These are phyloP conservation scores for Schwanniomyces polymorphus DNA, from an alignment of 805 yeast species.

Conservation along the genomic window DNA sequence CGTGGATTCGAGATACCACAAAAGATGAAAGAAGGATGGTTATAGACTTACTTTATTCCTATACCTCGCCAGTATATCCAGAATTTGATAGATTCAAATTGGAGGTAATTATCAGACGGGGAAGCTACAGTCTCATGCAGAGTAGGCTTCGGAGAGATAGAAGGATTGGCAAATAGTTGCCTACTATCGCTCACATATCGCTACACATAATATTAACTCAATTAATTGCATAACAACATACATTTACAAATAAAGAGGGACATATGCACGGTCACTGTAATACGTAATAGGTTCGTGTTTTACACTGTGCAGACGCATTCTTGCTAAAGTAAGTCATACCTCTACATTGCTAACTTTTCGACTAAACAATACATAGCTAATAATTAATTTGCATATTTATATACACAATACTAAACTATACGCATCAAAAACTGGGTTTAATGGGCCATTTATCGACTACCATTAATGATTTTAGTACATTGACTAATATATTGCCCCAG, in stretches of 20 bases:
- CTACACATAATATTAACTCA: background rate
- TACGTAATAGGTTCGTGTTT: background rate
- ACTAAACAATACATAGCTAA: background rate
- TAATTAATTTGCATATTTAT: background rate
- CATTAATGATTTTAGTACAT: too few relatives aligned
- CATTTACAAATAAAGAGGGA: background rate
- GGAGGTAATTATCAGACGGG: constrained; percentile 77
- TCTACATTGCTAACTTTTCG: background rate
- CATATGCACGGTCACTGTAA: background rate
- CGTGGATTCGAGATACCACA: constrained; percentile 83
- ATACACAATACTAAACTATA: background rate
- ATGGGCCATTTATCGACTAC: too few relatives aligned
- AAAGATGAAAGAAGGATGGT: constrained; percentile 49
- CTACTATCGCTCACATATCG: background rate
- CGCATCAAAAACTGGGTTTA: too few relatives aligned
- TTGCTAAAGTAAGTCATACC: background rate
- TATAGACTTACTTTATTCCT: constrained; percentile 47
- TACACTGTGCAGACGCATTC: background rate
- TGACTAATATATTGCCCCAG: too few relatives aligned
- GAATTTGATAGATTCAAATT: constrained; percentile 53
- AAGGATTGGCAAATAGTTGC: constrained; percentile 21
- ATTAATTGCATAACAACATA: background rate
- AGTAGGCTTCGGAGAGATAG: constrained; percentile 63
- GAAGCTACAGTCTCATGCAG: constrained; percentile 79
- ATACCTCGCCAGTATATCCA: constrained; percentile 48